Evolutionary conservation across 352 stramenopile genomes (phyloP).

Genomic region (Pythium plurisporium): DNA sequence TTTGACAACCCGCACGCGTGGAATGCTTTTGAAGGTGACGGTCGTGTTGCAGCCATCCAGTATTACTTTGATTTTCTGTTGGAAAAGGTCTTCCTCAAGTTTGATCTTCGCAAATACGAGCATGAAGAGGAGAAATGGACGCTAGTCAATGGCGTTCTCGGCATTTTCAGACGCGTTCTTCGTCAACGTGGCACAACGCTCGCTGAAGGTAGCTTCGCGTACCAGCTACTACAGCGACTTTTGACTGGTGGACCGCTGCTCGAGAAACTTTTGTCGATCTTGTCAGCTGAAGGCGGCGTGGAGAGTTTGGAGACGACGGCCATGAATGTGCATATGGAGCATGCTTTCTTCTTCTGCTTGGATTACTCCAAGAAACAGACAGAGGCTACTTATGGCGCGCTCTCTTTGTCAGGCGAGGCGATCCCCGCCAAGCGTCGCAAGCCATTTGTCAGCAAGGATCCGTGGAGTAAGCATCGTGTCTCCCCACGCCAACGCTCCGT

Average conservation of each 20-base stretch:
- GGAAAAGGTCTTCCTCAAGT: conserved; percentile 81
- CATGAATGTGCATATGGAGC: conserved; percentile 67
- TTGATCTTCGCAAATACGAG: conserved; percentile 80
- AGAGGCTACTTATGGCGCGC: conserved; percentile 56
- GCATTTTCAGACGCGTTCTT: conserved; percentile 79
- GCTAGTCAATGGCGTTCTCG: conserved; percentile 59
- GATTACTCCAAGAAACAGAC: conserved; percentile 73
- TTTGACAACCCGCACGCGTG: conserved; percentile 75
- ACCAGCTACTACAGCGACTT: conserved; percentile 67
- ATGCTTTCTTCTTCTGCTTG: conserved; percentile 82
- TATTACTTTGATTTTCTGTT: conserved; percentile 84
- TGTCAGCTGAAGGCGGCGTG: conserved; percentile 65
- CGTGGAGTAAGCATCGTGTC: conserved; percentile 9
- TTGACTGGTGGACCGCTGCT: conserved; percentile 59
- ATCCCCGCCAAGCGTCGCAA: conserved; percentile 19
- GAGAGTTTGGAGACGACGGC: conserved; percentile 70
- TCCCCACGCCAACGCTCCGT: conserved; percentile 61
- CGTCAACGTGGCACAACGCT: conserved; percentile 35
- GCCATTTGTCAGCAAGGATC: conserved; percentile 18
- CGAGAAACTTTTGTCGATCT: conserved; percentile 63
- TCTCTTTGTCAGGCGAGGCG: conserved; percentile 55
- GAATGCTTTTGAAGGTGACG: conserved; percentile 72
- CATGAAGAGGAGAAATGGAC: conserved; percentile 81
- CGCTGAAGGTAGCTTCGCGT: conserved; percentile 50
- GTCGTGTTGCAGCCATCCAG: conserved; percentile 69